Base-by-base conservation (phyloP, 768 basidiomycete species). In the Tulasnella sp. region DNA sequence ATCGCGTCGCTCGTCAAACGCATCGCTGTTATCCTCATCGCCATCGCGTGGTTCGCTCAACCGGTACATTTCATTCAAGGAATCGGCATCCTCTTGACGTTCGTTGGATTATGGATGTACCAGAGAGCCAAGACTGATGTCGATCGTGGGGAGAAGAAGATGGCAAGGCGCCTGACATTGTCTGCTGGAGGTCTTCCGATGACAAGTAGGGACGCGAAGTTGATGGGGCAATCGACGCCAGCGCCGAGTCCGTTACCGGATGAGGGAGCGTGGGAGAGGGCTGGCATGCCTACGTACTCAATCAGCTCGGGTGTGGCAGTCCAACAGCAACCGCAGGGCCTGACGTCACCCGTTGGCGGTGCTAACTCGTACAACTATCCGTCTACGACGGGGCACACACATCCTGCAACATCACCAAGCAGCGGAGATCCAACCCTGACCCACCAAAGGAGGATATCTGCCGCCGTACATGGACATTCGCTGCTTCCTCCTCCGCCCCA, bases 1-100 rank as follows among this genome's bases (percentile, higher is more conserved):
- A 98, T 99, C 70, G 96, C 96, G 2, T 96, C 92, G 3, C 82
- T 99, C 67, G 83, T 97, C 75, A 99, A 99, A 73, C 91, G 96
- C 24, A 93, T 99, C 58, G 92, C 85, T 48, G 96, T 99, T 67
- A 99, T 99, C 68, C 94, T 92, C 74, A 87, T 97, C 66, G 96
- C 96, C 19, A 88, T 99, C 68, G 76, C 93, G 52, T 99, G 95
- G 95, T 98, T 97, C 75, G 84, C 79, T 58, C 95, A 97, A 73
- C 69, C 77, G 34, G 81, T 97, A 17, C 86, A 94, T 62, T 81
- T 80, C 9, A 67, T 96, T 19, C 93, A 97, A 72, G 93, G 79
- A 3, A 68, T 88, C 51, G 96, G 96, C n/a, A 99, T 99, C 67
- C 75, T 75, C 19, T 69, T 96, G 73, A 96, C 96, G 0, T 97